A percentile compares a stretch with the other conserved stretches of the same genome.
These are phyloP conservation scores for Cladosporium sp. DNA, from an alignment of 2,329 filamentous ascomycete genomes.

Conservation along the genomic window DNA sequence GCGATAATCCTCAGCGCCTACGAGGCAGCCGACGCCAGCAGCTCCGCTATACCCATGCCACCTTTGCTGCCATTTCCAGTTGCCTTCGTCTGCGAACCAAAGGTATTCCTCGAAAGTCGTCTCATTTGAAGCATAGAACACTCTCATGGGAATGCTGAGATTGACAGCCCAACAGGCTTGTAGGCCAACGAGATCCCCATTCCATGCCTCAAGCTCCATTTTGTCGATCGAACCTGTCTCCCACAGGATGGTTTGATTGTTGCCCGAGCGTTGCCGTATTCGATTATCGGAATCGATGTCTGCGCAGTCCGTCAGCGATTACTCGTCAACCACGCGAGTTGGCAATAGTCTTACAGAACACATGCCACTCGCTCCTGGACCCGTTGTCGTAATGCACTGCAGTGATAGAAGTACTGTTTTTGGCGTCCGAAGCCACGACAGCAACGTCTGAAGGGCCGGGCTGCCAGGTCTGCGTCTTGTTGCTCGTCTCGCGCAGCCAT, in stretches of 20 bases:
- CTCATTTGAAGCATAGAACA: not conserved
- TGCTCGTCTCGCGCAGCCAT: not conserved
- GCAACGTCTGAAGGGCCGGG: not conserved
- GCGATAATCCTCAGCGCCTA: not conserved
- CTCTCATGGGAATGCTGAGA: not conserved
- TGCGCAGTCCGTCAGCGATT: too few species aligned
- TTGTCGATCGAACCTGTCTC: not conserved
- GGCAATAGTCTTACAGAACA: not conserved
- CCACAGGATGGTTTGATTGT: not conserved
- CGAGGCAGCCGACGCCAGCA: not conserved
- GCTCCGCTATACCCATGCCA: not conserved
- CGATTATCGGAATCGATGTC: not conserved
- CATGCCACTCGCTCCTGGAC: too few species aligned
- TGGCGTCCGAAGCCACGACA: not conserved
- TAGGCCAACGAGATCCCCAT: not conserved
- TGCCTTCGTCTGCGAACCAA: not conserved
- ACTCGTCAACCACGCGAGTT: too few species aligned
- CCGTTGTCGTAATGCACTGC: too few species aligned
- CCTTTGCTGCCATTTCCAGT: not conserved
- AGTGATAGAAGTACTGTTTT: not conserved
- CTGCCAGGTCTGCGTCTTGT: not conserved
- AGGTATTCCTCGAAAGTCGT: not conserved
- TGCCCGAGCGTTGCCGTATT: not conserved
- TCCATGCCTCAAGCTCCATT: not conserved
- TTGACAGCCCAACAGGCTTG: not conserved